phyloP scores from a whole-genome alignment of 192 early-diverging fungal genomes.

The Geranomyces michiganensis region DNA sequence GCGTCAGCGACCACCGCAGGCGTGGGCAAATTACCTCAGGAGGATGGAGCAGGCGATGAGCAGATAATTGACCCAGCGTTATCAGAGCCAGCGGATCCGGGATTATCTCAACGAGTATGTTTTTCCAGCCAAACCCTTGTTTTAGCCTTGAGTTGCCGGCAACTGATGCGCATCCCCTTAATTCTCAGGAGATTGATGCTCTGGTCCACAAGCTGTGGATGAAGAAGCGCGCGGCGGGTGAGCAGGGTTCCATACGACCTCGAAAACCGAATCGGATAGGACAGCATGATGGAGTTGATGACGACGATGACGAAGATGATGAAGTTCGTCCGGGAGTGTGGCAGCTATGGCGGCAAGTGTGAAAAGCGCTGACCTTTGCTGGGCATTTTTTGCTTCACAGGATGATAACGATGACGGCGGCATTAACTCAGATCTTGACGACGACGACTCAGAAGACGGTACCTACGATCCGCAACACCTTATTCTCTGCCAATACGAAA shows the following conservation, averaged over 20 bases:
- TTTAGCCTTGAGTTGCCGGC: not conserved
- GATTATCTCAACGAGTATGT: not conserved
- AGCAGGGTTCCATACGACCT: constrained; percentile 15
- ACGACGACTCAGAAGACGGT: constrained; percentile 51
- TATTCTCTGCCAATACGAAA: constrained; percentile 59
- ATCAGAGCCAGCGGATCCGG: not conserved
- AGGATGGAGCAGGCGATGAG: constrained; percentile 17
- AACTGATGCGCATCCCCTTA: too few species aligned
- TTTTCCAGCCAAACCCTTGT: not conserved
- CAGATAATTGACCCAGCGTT: not conserved
- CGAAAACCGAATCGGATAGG: constrained; percentile 28
- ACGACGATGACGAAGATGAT: constrained; percentile 54
- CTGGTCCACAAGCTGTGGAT: constrained; percentile 15
- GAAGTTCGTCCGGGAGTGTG: constrained; percentile 30
- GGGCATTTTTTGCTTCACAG: constrained; percentile 3
- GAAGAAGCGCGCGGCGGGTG: constrained; percentile 37
- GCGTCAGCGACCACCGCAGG: constrained; percentile 4
- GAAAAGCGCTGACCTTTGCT: not conserved
- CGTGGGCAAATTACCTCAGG: not conserved
- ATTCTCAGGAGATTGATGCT: constrained; percentile 9
- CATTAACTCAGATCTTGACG: constrained; percentile 59
- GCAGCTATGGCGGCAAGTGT: not conserved
- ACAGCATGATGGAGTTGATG: constrained; percentile 46
- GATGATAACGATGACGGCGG: constrained; percentile 43
- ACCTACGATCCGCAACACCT: constrained; percentile 33